Percentiles rank a stretch among this genome's conserved stretches.
Conservation (phyloP, 225 moss, liverwort and hornwort genomes). For the Pseudisothecium myosuroides region DNA sequence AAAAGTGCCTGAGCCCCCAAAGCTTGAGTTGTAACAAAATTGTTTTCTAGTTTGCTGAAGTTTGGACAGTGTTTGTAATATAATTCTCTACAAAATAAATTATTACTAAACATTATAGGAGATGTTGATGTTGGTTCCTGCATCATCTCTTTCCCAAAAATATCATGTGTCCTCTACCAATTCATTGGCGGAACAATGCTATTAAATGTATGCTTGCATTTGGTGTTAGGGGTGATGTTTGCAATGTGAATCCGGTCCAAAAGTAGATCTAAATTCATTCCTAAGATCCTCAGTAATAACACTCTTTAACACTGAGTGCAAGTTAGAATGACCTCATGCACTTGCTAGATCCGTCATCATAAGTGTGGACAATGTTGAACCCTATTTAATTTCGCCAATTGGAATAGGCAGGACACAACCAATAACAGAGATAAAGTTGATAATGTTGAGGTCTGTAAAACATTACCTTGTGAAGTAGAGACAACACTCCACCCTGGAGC, state of each 20-base stretch:
- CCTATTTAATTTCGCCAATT: neutral
- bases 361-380: neutral
- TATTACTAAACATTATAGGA: neutral
- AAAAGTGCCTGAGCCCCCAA: no score
- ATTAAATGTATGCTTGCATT: neutral
- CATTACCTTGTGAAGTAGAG: constrained; percentile 46
- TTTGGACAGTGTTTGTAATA: no score
- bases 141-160: neutral
- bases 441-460: neutral
- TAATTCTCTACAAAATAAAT: no score
- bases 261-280: no score
- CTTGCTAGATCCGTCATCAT: no score
- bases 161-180: neutral
- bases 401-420: neutral
- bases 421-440: neutral
- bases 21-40: no score
- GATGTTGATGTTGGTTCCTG: neutral
- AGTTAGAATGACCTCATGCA: neutral
- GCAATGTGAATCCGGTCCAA: no score
- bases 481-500: no score
- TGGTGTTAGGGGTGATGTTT: no score
- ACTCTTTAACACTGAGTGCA: no score
- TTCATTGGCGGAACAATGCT: neutral
- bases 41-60: no score
- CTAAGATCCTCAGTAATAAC: no score